These are phyloP conservation scores for Durusdinium trenchii DNA, from an alignment of 73 alveolate species.

Conservation along the genomic window DNA sequence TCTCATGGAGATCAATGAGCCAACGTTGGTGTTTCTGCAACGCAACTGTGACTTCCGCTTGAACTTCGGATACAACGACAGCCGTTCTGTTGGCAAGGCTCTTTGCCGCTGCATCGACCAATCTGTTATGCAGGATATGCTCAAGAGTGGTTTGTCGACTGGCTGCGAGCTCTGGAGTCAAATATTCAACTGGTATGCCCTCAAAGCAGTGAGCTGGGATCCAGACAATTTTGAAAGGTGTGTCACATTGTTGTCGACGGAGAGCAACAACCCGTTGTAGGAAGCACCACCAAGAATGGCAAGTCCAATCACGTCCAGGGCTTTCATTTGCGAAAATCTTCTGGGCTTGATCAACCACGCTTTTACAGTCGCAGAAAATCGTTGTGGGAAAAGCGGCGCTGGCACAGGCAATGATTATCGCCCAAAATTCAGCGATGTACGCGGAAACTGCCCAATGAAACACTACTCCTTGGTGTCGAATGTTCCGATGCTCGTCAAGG, in stretches of 20 bases:
- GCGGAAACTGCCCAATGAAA: background rate
- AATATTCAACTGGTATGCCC: background rate
- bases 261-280: background rate
- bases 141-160: too few species aligned
- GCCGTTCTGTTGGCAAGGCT: too few species aligned
- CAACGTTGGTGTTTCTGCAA: too few species aligned
- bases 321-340: background rate
- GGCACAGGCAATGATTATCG: background rate
- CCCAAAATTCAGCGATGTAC: background rate
- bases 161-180: too few species aligned
- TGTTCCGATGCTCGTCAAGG: background rate
- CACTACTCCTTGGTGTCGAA: background rate
- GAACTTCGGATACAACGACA: too few species aligned
- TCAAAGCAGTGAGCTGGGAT: background rate
- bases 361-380: background rate
- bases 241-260: background rate
- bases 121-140: too few species aligned
- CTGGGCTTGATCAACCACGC: background rate
- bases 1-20: too few species aligned
- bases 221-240: background rate
- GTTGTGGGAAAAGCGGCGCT: background rate
- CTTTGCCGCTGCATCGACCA: too few species aligned
- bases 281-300: background rate
- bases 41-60: too few species aligned
- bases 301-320: background rate